Percentiles rank a stretch among this genome's conserved stretches.
Evolutionary conservation across 768 basidiomycete species (phyloP).

Genomic region (Xerocomellus dryophilus): DNA sequence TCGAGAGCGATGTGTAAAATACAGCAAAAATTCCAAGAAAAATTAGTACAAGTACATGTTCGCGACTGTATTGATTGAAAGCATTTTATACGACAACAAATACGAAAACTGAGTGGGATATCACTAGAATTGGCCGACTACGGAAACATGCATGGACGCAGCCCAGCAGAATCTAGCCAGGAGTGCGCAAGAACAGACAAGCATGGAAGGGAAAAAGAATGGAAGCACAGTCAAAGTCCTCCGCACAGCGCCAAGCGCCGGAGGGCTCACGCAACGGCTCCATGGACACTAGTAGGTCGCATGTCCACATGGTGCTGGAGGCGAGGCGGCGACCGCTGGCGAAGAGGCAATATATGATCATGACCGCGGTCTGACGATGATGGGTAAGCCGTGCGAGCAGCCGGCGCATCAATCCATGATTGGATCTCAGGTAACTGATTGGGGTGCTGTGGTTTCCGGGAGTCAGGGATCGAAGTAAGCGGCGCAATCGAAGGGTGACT

Average conservation of each 20-base stretch:
- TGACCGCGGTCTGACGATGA: slow-evolving; percentile 33
- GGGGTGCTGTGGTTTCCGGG: slow-evolving; percentile 31
- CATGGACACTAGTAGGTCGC: slow-evolving; percentile 29
- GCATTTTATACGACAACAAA: slow-evolving; percentile 26
- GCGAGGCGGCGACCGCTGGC: slow-evolving; percentile 34
- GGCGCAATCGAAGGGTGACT: slow-evolving; percentile 54
- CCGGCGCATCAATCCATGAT: slow-evolving; percentile 42
- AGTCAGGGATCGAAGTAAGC: slow-evolving; percentile 37
- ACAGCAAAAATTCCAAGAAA: slow-evolving; percentile 33
- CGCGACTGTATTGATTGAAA: slow-evolving; percentile 8
- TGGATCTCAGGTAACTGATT: slow-evolving; percentile 47
- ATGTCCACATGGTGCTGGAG: slow-evolving; percentile 35
- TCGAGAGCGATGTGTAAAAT: slow-evolving; percentile 25
- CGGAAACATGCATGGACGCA: slow-evolving; percentile 11
- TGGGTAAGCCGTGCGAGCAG: slow-evolving; percentile 26
- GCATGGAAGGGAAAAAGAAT: slow-evolving; percentile 6
- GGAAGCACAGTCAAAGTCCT: slow-evolving; percentile 4
- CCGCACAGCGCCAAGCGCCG: slow-evolving; percentile 21
- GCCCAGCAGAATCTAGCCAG: slow-evolving; percentile 19
- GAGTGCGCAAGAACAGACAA: slow-evolving; percentile 22
- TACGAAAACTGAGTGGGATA: slow-evolving; percentile 19
- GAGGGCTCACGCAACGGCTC: slow-evolving; percentile 28
- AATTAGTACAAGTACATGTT: slow-evolving; percentile 24
- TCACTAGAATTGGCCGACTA: slow-evolving; percentile 20
- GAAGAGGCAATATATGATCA: slow-evolving; percentile 29